Evolutionary conservation across 2,329 filamentous ascomycete genomes (phyloP).

Genomic region (Xylaria digitata): DNA sequence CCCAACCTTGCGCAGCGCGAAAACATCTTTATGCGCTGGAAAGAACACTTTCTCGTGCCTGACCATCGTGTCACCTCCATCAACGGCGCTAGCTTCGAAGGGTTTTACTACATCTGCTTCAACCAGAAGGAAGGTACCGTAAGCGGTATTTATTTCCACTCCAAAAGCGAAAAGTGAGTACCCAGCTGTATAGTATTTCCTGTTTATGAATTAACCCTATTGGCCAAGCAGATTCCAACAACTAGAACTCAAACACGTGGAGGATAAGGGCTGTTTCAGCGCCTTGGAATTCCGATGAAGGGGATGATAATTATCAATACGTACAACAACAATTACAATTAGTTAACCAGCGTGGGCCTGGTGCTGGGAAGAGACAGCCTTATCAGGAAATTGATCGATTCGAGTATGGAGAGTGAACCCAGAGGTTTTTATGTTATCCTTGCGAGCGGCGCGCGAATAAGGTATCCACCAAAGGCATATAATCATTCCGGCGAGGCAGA

Average conservation of each 20-base stretch:
- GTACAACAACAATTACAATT: constrained; percentile 12
- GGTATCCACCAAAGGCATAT: constrained; percentile 15
- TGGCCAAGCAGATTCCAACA: constrained; percentile 79
- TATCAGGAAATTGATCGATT: constrained; percentile 26
- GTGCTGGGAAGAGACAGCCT: constrained; percentile 11
- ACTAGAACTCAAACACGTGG: constrained; percentile 88
- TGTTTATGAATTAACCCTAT: constrained; percentile 33
- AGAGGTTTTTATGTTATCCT: constrained; percentile 17
- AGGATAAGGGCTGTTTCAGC: constrained; percentile 83
- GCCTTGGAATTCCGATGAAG: constrained; percentile 87
- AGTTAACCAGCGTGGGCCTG: constrained; percentile 25
- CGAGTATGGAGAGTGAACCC: constrained; percentile 11
- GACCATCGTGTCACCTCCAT: constrained; percentile 94
- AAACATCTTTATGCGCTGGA: constrained; percentile 99
- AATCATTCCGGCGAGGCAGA: constrained; percentile 19
- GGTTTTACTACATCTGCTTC: constrained; percentile 99
- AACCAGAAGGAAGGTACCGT: constrained; percentile 89
- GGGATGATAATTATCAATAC: constrained; percentile 15
- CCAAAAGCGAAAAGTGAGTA: constrained; percentile 94
- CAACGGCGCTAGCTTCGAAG: constrained; percentile 94
- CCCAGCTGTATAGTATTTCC: neutral
- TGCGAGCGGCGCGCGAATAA: constrained; percentile 23
- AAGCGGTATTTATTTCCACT: constrained; percentile 96
- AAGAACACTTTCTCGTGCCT: constrained; percentile 96
- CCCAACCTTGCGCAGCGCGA: constrained; percentile 60